Percentiles rank a stretch among this genome's conserved stretches.
These are phyloP conservation scores for Cynanchum wilfordii DNA, from an alignment of 257 asterid genomes.

Conservation along the genomic window DNA sequence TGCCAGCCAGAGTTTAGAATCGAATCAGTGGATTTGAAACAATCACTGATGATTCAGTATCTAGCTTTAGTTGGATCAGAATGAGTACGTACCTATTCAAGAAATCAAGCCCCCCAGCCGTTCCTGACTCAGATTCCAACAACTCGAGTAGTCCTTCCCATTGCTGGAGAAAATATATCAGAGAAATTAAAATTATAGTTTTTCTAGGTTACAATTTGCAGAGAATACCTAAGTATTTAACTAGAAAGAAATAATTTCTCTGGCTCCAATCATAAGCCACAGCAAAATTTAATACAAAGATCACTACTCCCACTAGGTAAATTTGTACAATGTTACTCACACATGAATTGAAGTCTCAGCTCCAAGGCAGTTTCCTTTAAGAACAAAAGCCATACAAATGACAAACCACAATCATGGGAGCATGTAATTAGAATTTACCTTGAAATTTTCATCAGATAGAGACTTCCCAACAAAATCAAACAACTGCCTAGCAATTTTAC, in stretches of 20 bases:
- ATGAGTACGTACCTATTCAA: slow-evolving; percentile 55
- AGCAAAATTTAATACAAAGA: neutral
- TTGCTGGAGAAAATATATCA: slow-evolving; percentile 42
- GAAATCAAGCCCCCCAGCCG: slow-evolving; percentile 90
- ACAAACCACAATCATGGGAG: neutral
- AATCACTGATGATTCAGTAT: neutral
- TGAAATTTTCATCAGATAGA: slow-evolving; percentile 74
- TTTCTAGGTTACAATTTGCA: neutral
- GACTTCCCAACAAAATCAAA: slow-evolving; percentile 92
- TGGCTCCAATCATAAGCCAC: neutral
- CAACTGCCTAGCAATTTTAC: slow-evolving; percentile 74
- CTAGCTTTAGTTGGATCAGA: neutral
- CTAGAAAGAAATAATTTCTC: neutral
- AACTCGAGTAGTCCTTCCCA: slow-evolving; percentile 97
- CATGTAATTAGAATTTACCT: slow-evolving; percentile 37
- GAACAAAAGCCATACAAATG: neutral
- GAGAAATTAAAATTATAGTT: neutral
- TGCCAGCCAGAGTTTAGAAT: slow-evolving; percentile 27
- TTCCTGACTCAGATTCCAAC: slow-evolving; percentile 67
- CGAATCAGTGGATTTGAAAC: neutral
- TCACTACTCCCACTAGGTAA: neutral
- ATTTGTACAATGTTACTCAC: neutral
- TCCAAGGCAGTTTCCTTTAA: neutral
- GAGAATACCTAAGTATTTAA: neutral
- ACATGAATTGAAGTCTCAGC: neutral